phyloP scores from a whole-genome alignment of 305 asterid genomes.

The Withania somnifera region DNA sequence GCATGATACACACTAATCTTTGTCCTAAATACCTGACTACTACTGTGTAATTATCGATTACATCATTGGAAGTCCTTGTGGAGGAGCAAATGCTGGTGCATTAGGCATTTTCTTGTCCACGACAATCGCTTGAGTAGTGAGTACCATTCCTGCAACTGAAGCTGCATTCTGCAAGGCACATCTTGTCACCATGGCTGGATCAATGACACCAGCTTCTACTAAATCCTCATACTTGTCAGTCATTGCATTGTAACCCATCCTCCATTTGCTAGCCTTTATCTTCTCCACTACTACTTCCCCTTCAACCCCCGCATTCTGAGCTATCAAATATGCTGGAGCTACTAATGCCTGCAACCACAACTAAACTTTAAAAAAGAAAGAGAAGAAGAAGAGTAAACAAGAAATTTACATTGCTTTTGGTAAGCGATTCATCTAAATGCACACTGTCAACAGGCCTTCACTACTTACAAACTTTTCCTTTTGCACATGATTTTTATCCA shows the following conservation, averaged over 20 bases:
- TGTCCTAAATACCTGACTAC: neutral
- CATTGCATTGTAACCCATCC: conserved; percentile 92
- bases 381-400: neutral
- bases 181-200: conserved; percentile 96
- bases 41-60: neutral
- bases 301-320: conserved; percentile 89
- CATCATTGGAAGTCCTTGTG: conserved; percentile 22
- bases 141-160: conserved; percentile 97
- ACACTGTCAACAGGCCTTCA: neutral
- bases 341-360: conserved; percentile 50
- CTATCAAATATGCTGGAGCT: conserved; percentile 81
- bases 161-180: conserved; percentile 96
- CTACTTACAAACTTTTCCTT: neutral
- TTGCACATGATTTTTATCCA: neutral
- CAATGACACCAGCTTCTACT: conserved; percentile 81
- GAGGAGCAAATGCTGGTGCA: conserved; percentile 24
- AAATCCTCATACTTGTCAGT: conserved; percentile 61
- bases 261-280: conserved; percentile 67
- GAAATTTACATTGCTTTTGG: neutral
- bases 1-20: neutral
- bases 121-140: conserved; percentile 92
- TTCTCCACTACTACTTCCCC: conserved; percentile 98
- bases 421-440: neutral
- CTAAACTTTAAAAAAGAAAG: neutral
- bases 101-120: conserved; percentile 52